Percentiles rank a stretch among this genome's conserved stretches.
phyloP scores from a whole-genome alignment of 1,139 yeast species.

The Candida sp. region DNA sequence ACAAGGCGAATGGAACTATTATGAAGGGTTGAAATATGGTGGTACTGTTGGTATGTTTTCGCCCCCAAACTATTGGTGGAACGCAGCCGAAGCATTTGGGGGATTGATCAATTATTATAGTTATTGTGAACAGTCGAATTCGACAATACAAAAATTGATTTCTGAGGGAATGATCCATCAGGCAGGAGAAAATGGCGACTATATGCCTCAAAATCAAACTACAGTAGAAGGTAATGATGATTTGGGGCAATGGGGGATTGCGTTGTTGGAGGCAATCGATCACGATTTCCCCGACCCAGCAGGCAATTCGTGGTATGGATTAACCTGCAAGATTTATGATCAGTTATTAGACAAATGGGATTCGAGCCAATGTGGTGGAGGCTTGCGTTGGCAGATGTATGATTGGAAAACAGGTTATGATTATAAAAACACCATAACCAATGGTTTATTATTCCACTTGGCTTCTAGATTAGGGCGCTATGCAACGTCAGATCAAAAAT shows the following conservation, averaged over 20 bases:
- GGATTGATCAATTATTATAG: constrained; percentile 53
- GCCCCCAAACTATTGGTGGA: constrained; percentile 70
- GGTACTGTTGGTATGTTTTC: constrained; percentile 61
- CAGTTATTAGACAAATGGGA: constrained; percentile 82
- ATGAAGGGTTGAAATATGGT: constrained; percentile 49
- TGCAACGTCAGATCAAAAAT: constrained; percentile 54
- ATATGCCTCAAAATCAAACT: constrained; percentile 57
- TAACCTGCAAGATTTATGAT: constrained; percentile 74
- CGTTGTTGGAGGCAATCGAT: constrained; percentile 60
- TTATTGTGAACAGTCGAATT: constrained; percentile 43
- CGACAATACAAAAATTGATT: constrained; percentile 34
- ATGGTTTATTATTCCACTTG: constrained; percentile 72
- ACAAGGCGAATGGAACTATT: constrained; percentile 56
- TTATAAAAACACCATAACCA: constrained; percentile 77
- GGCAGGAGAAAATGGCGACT: constrained; percentile 50
- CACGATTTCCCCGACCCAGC: constrained; percentile 51
- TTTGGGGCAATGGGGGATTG: constrained; percentile 69
- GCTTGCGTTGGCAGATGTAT: constrained; percentile 84
- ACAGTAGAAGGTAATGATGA: constrained; percentile 71
- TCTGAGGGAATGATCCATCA: constrained; percentile 46
- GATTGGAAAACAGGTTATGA: constrained; percentile 73
- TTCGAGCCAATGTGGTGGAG: constrained; percentile 60
- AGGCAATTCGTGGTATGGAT: constrained; percentile 60
- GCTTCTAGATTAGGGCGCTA: constrained; percentile 78
- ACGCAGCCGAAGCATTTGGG: constrained; percentile 68